phyloP scores from a whole-genome alignment of 2,329 filamentous ascomycete genomes.

The Clonostachys sp. region DNA sequence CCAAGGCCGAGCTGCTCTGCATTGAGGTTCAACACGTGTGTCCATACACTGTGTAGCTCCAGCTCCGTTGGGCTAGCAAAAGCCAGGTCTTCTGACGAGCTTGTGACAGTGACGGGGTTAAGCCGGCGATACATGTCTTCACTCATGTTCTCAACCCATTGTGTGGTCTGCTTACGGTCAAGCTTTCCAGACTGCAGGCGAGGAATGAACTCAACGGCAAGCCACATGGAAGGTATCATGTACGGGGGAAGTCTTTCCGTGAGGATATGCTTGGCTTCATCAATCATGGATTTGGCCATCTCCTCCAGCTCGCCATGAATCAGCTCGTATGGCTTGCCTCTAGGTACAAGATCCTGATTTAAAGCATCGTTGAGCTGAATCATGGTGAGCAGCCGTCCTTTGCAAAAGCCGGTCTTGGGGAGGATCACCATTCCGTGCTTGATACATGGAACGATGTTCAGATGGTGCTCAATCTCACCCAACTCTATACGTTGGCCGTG shows the following conservation, averaged over 20 bases:
- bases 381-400: neutral
- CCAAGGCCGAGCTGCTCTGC: slow-evolving; percentile 17
- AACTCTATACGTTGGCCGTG: slow-evolving; percentile 24
- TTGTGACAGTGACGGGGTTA: slow-evolving; percentile 14
- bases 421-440: slow-evolving; percentile 3
- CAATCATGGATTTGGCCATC: slow-evolving; percentile 1
- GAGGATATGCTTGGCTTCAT: slow-evolving; percentile 8
- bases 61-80: slow-evolving; percentile 4
- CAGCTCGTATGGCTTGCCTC: slow-evolving; percentile 4
- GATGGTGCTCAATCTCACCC: slow-evolving; percentile 20
- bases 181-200: slow-evolving; percentile 18
- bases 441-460: slow-evolving; percentile 1
- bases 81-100: neutral
- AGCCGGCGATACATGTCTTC: slow-evolving; percentile 29
- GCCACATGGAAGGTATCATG: slow-evolving; percentile 25
- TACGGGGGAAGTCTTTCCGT: slow-evolving; percentile 15
- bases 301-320: slow-evolving; percentile 2
- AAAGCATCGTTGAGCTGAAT: slow-evolving; percentile 2
- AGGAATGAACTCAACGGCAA: slow-evolving; percentile 17
- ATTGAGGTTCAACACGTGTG: slow-evolving; percentile 29
- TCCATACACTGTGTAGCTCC: slow-evolving; percentile 25
- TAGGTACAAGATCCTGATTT: slow-evolving; percentile 1
- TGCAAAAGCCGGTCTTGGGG: slow-evolving; percentile 6
- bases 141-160: slow-evolving; percentile 37
- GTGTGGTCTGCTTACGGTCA: slow-evolving; percentile 26